phyloP scores from a whole-genome alignment of 441 rosid species.

The Theobroma grandiflorum region DNA sequence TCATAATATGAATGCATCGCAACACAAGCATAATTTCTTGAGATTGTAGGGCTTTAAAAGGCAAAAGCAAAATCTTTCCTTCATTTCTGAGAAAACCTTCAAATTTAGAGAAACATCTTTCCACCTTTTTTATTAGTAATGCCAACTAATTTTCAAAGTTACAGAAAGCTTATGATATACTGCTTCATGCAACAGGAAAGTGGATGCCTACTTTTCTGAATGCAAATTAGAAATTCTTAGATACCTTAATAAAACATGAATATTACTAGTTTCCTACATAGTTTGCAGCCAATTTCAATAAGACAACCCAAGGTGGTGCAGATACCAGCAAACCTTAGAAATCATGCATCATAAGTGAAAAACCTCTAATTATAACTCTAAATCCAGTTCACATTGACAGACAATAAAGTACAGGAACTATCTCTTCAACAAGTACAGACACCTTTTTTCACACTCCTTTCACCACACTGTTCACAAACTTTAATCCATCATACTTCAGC shows the following conservation, averaged over 20 bases:
- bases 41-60: background rate
- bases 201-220: background rate
- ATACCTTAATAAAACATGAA: background rate
- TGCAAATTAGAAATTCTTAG: background rate
- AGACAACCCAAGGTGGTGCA: background rate
- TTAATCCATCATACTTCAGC: background rate
- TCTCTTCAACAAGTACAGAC: background rate
- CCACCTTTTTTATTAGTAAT: background rate
- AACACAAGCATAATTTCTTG: background rate
- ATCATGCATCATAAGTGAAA: background rate
- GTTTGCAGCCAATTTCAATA: background rate
- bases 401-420: background rate
- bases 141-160: background rate
- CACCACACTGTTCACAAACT: background rate
- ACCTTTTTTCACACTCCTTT: background rate
- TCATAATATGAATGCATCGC: background rate
- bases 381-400: background rate
- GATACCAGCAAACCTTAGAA: background rate
- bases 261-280: background rate
- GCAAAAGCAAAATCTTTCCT: background rate
- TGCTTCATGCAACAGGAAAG: background rate
- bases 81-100: background rate
- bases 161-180: background rate
- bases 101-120: background rate
- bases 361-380: slow-evolving; percentile 1